Evolutionary conservation across 192 early-diverging fungal genomes (phyloP).

Genomic region (Phlyctochytrium bullatum): DNA sequence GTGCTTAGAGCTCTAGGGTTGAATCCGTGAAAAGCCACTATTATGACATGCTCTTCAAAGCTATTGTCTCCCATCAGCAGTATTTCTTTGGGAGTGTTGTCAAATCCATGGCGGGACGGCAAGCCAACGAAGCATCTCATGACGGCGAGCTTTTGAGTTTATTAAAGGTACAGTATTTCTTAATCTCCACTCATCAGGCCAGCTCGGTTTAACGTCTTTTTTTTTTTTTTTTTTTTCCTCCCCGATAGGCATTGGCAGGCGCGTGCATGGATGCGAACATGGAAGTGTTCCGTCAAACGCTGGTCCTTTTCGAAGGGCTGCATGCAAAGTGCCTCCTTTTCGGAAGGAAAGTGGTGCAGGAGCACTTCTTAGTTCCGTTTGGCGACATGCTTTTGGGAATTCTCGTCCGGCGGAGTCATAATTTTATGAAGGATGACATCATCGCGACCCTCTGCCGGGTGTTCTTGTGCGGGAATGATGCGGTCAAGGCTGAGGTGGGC

Average conservation of each 20-base stretch:
- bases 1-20: background rate
- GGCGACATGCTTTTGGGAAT: constrained; percentile 6
- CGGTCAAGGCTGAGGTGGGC: constrained; percentile 1
- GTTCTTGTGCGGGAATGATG: background rate
- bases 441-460: background rate
- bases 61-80: constrained; percentile 7
- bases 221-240: no score
- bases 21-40: background rate
- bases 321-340: constrained; percentile 8
- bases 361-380: constrained; percentile 5
- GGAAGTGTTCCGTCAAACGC: constrained; percentile 14
- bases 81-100: constrained; percentile 16
- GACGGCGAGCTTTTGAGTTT: background rate
- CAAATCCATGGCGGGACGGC: background rate
- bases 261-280: constrained; percentile 1
- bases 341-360: constrained; percentile 4
- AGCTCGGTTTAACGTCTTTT: no score
- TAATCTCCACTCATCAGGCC: no score
- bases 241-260: background rate
- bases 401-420: constrained; percentile 2
- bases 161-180: no score
- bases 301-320: background rate
- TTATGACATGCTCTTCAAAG: constrained; percentile 1
- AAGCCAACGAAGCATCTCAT: background rate
- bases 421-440: constrained; percentile 16